A percentile compares a stretch with the other conserved stretches of the same genome.
phyloP scores from a whole-genome alignment of 768 basidiomycete species.

The Dioszegia crocea region DNA sequence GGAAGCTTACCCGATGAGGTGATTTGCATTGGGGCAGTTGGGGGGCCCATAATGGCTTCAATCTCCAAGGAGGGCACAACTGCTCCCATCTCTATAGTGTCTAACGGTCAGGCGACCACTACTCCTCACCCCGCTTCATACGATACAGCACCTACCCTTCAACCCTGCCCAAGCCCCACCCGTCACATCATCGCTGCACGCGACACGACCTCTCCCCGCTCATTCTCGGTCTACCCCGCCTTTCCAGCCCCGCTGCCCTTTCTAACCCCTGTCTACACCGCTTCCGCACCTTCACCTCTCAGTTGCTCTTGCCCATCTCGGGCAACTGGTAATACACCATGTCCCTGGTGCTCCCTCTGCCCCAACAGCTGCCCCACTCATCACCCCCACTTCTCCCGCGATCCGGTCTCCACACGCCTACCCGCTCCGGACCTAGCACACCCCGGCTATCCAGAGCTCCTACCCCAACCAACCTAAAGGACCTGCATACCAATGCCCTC shows the following conservation, averaged over 20 bases:
- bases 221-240: background rate
- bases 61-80: no score
- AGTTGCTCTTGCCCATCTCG: no score
- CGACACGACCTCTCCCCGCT: background rate
- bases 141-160: no score
- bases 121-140: no score
- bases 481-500: background rate
- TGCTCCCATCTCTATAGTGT: no score
- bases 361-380: constrained; percentile 11
- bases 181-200: no score
- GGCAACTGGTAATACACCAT: constrained; percentile 9
- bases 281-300: background rate
- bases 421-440: background rate
- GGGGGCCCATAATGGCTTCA: no score
- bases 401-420: constrained; percentile 11
- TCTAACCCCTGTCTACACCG: no score
- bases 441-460: constrained; percentile 14
- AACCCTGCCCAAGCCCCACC: background rate
- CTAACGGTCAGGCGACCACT: no score
- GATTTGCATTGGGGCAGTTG: background rate
- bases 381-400: constrained; percentile 10
- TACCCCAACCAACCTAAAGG: constrained; percentile 15
- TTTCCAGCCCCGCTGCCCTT: background rate
- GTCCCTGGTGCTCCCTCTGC: constrained; percentile 21
- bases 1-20: background rate